A percentile compares a stretch with the other conserved stretches of the same genome.
Evolutionary conservation across 2,329 filamentous ascomycete genomes (phyloP).

Genomic region (Aspergillus niger): DNA sequence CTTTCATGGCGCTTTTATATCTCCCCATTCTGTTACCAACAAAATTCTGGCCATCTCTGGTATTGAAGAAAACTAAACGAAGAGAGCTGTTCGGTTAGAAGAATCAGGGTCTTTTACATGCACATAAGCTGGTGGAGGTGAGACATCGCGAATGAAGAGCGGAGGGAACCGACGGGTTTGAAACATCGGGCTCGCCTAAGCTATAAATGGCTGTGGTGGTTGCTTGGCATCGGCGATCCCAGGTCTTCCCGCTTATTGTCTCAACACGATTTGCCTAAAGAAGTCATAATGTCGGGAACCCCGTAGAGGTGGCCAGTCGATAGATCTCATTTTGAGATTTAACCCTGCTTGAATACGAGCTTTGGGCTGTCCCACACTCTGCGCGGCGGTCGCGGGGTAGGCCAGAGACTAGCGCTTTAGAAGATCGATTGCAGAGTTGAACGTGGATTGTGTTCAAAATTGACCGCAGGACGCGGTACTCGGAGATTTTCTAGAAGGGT

Average conservation of each 20-base stretch:
- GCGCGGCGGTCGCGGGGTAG: neutral
- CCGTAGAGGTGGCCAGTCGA: neutral
- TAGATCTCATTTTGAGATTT: neutral
- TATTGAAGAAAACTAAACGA: neutral
- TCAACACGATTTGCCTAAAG: neutral
- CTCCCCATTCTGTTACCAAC: too few species aligned
- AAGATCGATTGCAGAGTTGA: too few species aligned
- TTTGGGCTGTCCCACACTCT: neutral
- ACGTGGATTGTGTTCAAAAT: too few species aligned
- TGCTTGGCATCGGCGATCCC: neutral
- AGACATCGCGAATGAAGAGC: neutral
- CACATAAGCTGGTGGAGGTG: neutral
- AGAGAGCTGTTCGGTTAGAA: neutral
- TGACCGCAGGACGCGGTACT: rapidly evolving
- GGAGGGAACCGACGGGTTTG: neutral
- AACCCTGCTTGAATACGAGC: neutral
- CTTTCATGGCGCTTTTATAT: neutral
- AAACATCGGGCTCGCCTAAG: neutral
- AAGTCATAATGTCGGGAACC: neutral
- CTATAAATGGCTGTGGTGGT: neutral
- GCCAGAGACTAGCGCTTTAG: too few species aligned
- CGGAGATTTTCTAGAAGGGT: too few species aligned
- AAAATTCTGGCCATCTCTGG: neutral
- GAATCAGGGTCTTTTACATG: neutral
- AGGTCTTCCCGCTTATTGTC: neutral